Evolutionary conservation across 2,329 filamentous ascomycete species (phyloP), one percentile per base, ranked within the genome.

Genomic region (Plenodomus tracheiphilus): DNA sequence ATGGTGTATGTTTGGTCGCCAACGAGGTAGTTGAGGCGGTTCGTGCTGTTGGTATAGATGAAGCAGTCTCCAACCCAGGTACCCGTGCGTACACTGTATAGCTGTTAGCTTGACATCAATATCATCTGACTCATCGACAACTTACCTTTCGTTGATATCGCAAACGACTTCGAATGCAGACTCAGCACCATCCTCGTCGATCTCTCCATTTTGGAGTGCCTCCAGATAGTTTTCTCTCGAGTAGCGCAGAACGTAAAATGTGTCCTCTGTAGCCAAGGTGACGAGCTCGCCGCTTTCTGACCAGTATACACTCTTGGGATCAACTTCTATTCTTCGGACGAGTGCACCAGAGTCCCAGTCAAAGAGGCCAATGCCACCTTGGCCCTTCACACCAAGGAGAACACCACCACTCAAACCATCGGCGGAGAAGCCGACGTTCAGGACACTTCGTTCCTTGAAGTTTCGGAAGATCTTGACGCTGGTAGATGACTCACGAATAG

Each of bases 1-100:
- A 99, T 89, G 3, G 93, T 97, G 80, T 97, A 97, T 13, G 91
- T 96, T 77, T 97, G 92, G 75, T 97, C 94, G 58, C 94, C 94
- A 13, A 99, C 93, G 18, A 99, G 85, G 77, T 97, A 97, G 79
- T 97, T 97, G 51, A 99, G 81, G 54, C 94, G 89, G 80, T 97
- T 97, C 9, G 92, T 96, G 72, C 83, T 89, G 80, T 96, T 97
- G 46, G 94, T 97, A 81, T 97, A 99, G 72, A 97, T 92, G 81
- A 99, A 96, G 78, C 93, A 96, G 77, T 99, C 94, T 54, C 94
- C 94, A 48, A 99, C 89, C 94, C 94, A 99, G 77, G 96, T 89
- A 62, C 93, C 94, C 17, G 93, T 97, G 58, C 90, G 88, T 43
- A 97, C 91, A 56, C 87, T 90, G 53, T 46, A 17, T 28, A 15